Evolutionary conservation across 2,329 filamentous ascomycete genomes (phyloP), one percentile per base, ranked within the genome.

Genomic region (Geosmithia flava): DNA sequence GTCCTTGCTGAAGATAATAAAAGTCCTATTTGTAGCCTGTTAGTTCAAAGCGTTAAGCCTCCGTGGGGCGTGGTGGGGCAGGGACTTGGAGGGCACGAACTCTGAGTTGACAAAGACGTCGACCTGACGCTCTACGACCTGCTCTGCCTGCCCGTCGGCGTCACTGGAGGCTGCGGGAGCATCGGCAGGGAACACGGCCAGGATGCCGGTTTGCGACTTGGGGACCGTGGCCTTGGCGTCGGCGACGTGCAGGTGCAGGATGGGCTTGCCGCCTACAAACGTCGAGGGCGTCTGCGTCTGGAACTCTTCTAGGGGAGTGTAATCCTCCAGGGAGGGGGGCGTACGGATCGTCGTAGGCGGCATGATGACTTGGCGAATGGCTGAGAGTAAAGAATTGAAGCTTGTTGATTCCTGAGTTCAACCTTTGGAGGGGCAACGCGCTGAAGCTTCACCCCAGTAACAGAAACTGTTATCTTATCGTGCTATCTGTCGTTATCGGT

Each of bases 231-330:
- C 76, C 40, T 76, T 80, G 48, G 79, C 71, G 50, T 70, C 68
- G 13, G 68, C 55, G 40, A 75, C 70, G 56, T 82, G 77, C 54
- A 76, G 77, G 64, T 90, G 78, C 3, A 90, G 74, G 42, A 90
- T 74, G 1, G 85, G 80, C 58, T 84, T 86, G 27, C 77, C 78
- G 55, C 74, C 77, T 56, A 81, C 83, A 66, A 90, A 91, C 42
- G 77, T 83, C 50, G 72, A 70, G 1, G 86, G 86, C 1, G 86
- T 91, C 58, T 81, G 79, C 47, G 80, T 71, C 61, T 87, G 78
- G 60, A 88, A 85, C 51, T 87, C 80, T 50, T 73, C 68, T 44
- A 90, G 72, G 4, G 76, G 68, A 33, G 74, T 80, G 64, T 80
- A 90, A 59, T 81, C 76, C 37, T 69, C 69, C 15, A 71, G 58